Percentiles rank a stretch among this genome's conserved stretches.
Evolutionary conservation across 179 eudicot genomes (phyloP).

Genomic region (Silene coronaria): DNA sequence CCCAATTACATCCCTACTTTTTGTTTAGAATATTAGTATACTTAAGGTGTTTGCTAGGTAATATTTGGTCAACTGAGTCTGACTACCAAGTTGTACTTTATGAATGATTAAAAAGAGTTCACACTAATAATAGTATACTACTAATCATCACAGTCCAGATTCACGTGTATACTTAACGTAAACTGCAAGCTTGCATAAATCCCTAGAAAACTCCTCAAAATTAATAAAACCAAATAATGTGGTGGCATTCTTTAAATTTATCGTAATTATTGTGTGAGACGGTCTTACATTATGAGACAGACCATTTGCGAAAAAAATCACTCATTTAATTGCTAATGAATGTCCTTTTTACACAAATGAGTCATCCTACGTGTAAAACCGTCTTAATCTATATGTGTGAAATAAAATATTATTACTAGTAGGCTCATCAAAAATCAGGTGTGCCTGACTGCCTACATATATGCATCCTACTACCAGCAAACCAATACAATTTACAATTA

Average conservation of each 20-base stretch:
- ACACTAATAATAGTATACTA: background rate
- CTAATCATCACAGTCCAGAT: slow-evolving; percentile 17
- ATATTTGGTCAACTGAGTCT: slow-evolving; percentile 10
- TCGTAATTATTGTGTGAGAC: too few relatives aligned
- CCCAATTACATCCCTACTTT: background rate
- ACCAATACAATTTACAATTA: slow-evolving; percentile 15
- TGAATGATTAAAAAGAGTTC: background rate
- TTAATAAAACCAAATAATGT: slow-evolving; percentile 4
- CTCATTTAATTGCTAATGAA: too few relatives aligned
- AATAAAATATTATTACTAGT: background rate
- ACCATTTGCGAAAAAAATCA: too few relatives aligned
- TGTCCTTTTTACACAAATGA: too few relatives aligned
- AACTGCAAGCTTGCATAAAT: slow-evolving; percentile 25
- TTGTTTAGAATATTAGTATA: background rate
- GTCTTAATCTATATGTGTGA: too few relatives aligned
- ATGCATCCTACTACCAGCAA: slow-evolving; percentile 16
- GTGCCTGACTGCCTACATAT: slow-evolving; percentile 17
- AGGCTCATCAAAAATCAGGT: slow-evolving; percentile 14
- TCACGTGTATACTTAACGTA: slow-evolving; percentile 29
- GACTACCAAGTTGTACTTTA: slow-evolving; percentile 6
- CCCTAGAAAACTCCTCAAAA: slow-evolving; percentile 23
- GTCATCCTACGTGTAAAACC: too few relatives aligned
- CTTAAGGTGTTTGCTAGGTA: background rate
- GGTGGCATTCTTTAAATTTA: background rate
- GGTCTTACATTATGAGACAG: too few relatives aligned